Percentiles rank a stretch among this genome's conserved stretches.
Evolutionary conservation across 2,329 filamentous ascomycete genomes (phyloP).

Genomic region (Venturiaceae sp.): DNA sequence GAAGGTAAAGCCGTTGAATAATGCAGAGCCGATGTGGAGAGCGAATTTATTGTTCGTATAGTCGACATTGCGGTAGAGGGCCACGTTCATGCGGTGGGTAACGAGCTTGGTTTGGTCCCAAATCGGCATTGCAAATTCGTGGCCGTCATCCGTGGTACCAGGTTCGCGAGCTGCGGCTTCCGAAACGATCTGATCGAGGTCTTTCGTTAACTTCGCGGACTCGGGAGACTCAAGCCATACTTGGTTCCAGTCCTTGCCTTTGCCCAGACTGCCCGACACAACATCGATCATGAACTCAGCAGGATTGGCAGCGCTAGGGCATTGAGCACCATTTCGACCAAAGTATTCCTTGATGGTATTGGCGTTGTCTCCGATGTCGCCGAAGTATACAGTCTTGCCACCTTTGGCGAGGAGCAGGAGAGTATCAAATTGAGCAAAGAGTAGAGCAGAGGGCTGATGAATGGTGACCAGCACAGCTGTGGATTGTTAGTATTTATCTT

Average conservation of each 20-base stretch:
- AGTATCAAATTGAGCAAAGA: conserved; percentile 59
- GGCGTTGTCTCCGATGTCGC: conserved; percentile 39
- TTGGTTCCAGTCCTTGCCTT: conserved; percentile 35
- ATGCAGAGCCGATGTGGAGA: conserved; percentile 36
- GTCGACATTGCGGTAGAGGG: conserved; percentile 56
- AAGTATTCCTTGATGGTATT: conserved; percentile 39
- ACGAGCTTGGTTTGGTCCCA: conserved; percentile 31
- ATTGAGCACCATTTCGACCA: conserved; percentile 41
- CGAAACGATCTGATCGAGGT: neutral
- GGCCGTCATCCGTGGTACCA: conserved; percentile 23
- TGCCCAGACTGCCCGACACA: conserved; percentile 30
- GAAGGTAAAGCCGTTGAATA: conserved; percentile 41
- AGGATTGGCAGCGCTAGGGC: conserved; percentile 41
- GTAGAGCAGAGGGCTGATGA: conserved; percentile 57
- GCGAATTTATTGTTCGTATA: conserved; percentile 57
- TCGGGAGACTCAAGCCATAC: conserved; percentile 31
- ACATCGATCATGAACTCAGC: conserved; percentile 44
- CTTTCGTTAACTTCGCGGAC: conserved; percentile 22
- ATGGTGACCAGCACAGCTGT: conserved; percentile 57
- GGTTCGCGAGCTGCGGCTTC: neutral
- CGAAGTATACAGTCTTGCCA: conserved; percentile 58
- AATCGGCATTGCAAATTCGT: conserved; percentile 34
- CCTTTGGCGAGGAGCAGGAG: conserved; percentile 56
- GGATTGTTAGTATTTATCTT: neutral
- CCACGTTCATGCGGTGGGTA: conserved; percentile 40